Evolutionary conservation across 1,139 yeast genomes (phyloP).

Genomic region (Diutina rugosa): DNA sequence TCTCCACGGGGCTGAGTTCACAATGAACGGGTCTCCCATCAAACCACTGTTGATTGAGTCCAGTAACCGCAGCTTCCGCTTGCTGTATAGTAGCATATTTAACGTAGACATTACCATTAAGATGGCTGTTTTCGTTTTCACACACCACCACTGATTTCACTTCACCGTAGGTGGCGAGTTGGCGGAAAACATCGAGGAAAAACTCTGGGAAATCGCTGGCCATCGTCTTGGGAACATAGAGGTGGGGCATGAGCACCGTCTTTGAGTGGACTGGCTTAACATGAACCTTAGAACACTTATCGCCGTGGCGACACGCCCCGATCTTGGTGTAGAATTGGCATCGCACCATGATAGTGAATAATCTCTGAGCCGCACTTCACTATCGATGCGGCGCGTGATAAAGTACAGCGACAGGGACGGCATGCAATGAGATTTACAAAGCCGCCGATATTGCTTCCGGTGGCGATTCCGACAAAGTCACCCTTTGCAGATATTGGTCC

Average conservation of each 20-base stretch:
- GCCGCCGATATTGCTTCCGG: neutral
- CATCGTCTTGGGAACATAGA: conserved; percentile 51
- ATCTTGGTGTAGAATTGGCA: conserved; percentile 63
- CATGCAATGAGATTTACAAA: neutral
- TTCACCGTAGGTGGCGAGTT: conserved; percentile 45
- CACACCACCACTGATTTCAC: conserved; percentile 61
- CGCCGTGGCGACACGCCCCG: conserved; percentile 94
- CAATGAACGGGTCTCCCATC: conserved; percentile 69
- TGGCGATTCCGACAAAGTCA: neutral
- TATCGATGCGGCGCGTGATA: neutral
- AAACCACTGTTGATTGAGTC: conserved; percentile 73
- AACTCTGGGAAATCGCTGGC: conserved; percentile 44
- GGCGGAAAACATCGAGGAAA: conserved; percentile 62
- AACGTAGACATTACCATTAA: conserved; percentile 78
- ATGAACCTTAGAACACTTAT: conserved; percentile 72
- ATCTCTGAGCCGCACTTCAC: neutral
- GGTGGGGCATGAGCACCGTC: conserved; percentile 54
- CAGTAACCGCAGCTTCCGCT: conserved; percentile 49
- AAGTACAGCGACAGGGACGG: neutral
- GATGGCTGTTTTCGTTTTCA: conserved; percentile 68
- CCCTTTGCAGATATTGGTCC: neutral
- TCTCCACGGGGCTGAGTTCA: conserved; percentile 67
- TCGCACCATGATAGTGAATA: neutral
- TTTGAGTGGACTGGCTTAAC: conserved; percentile 54
- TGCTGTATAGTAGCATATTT: conserved; percentile 39